These are phyloP conservation scores for Oryza brachyantha DNA, from an alignment of 176 grass and related monocot species.

Conservation along the genomic window DNA sequence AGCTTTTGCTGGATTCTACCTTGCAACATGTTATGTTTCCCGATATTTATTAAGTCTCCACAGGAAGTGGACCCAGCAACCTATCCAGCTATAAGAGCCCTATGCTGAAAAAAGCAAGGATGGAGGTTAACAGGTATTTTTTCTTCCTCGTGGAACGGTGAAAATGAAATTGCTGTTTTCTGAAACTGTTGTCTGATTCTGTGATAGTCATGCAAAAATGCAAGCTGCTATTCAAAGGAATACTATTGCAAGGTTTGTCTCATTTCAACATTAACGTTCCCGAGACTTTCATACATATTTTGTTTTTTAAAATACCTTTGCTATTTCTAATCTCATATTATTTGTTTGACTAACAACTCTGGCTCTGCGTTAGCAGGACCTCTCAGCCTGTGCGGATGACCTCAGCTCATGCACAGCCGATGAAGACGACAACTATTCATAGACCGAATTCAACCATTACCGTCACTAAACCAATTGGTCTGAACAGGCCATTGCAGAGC, in stretches of 20 bases:
- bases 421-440: slow-evolving; percentile 32
- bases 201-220: slow-evolving; percentile 39
- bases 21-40: not conserved
- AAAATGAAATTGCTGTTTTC: not conserved
- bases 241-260: slow-evolving; percentile 36
- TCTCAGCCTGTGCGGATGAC: slow-evolving; percentile 24
- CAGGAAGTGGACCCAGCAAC: slow-evolving; percentile 51
- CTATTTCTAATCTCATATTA: not conserved
- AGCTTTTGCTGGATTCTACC: not conserved
- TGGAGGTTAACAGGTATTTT: slow-evolving; percentile 47
- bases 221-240: slow-evolving; percentile 49
- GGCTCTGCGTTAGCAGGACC: slow-evolving; percentile 6
- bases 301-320: not conserved
- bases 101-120: slow-evolving; percentile 49
- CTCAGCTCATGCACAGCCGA: slow-evolving; percentile 23
- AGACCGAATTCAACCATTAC: slow-evolving; percentile 48
- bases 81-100: slow-evolving; percentile 50
- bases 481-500: not conserved
- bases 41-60: not conserved
- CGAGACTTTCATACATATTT: not conserved
- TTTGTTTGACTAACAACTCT: not conserved
- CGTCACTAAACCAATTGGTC: slow-evolving; percentile 19
- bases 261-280: not conserved
- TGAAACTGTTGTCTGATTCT: slow-evolving; percentile 33
- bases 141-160: not conserved